These are phyloP conservation scores for Dalbergia cultrata DNA, from an alignment of 306 rosid species.

Conservation along the genomic window DNA sequence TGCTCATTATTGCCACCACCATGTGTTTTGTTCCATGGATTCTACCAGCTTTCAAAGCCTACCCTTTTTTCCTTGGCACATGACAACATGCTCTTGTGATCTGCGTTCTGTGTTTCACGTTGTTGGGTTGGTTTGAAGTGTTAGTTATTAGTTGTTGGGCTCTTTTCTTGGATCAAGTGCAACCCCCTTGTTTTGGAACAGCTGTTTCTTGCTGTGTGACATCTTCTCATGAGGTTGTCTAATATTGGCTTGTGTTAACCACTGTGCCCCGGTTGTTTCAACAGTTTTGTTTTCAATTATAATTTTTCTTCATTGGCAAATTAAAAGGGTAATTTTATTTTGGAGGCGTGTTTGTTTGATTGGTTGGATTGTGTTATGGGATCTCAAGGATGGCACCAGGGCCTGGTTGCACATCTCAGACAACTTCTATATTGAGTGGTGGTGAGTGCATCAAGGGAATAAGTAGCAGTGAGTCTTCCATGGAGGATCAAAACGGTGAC, in stretches of 20 bases:
- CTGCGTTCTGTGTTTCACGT: constrained; percentile 31
- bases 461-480: constrained; percentile 33
- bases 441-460: constrained; percentile 43
- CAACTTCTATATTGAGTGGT: constrained; percentile 36
- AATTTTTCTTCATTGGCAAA: not conserved
- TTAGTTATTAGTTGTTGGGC: not conserved
- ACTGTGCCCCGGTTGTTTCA: constrained; percentile 34
- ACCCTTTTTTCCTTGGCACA: constrained; percentile 33
- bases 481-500: constrained; percentile 67
- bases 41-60: constrained; percentile 4
- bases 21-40: constrained; percentile 41
- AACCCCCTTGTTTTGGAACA: constrained; percentile 32
- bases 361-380: constrained; percentile 45
- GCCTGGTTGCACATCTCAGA: constrained; percentile 46
- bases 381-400: constrained; percentile 54
- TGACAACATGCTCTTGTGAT: constrained; percentile 23
- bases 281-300: not conserved
- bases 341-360: constrained; percentile 28
- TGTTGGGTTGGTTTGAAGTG: constrained; percentile 6
- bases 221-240: constrained; percentile 25
- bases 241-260: constrained; percentile 43
- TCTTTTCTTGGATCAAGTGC: constrained; percentile 53
- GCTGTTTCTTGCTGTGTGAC: constrained; percentile 43
- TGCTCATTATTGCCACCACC: constrained; percentile 5
- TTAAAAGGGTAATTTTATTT: constrained; percentile 8